Evolutionary conservation across 805 yeast species (phyloP), one percentile per base, ranked within the genome.

Genomic region (Clavispora asparagi): DNA sequence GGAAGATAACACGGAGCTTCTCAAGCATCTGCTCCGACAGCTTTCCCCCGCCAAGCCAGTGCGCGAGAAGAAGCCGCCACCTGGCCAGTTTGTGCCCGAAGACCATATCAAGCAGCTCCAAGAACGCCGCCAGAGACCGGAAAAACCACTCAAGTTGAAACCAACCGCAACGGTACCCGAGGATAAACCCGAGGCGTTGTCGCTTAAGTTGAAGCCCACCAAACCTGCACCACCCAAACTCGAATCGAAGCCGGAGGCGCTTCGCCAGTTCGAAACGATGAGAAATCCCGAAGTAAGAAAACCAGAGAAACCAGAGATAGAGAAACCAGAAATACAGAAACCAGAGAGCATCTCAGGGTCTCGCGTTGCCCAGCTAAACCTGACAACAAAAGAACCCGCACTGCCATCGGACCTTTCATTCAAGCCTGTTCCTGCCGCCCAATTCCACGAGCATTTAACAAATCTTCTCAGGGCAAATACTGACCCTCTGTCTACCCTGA

Each of bases 381-480:
- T 8, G 14, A 14, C 35, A 6, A 14, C 16, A 4, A n/a, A n/a
- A n/a, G 13, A 16, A 16, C 25, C 37, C 5, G 13, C 37, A 8
- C 37, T 33, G 37, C 37, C 37, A 4, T 33, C 37, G 9, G 37
- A 33, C 37, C 37, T 33, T 14, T n/a, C 37, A 11, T 16, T 11
- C 28, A 39, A 17, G 10, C 17, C n/a, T 5, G 33, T 27, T 11
- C 35, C 41, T 28, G 17, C 32, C 2, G 25, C 33, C 4, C 23
- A 44, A 19, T 47, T 49, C 23, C 49, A 48, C 11, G 51, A 54
- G 1, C 45, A 51, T 6, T 55, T 67, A 11, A 57, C 70, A 8
- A 54, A 59, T 1, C 55, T 67, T 4, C 51, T 67, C 29, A 57
- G 66, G 25, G 55, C 70, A 3, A 59, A 59, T 42, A 62, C 69